These are phyloP conservation scores for Tolypocladium pustulatum DNA, from an alignment of 2,329 filamentous ascomycete genomes.

Conservation along the genomic window DNA sequence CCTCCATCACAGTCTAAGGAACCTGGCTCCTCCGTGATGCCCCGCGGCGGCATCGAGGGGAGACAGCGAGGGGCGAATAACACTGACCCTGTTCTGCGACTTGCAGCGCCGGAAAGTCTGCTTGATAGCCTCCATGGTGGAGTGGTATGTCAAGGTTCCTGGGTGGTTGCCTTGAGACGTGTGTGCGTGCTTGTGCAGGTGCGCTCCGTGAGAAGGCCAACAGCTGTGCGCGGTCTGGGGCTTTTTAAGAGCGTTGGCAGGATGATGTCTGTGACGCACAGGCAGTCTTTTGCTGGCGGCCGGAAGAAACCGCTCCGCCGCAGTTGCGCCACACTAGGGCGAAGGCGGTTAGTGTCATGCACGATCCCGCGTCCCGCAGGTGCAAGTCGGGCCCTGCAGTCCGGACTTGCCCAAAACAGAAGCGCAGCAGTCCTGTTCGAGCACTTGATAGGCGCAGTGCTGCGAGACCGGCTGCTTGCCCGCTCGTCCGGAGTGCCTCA, in stretches of 20 bases:
- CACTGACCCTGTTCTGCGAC: conserved; percentile 44
- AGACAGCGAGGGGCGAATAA: conserved; percentile 14
- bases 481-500: not conserved
- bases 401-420: conserved; percentile 18
- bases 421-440: not conserved
- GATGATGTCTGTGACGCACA: not conserved
- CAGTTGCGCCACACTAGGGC: not conserved
- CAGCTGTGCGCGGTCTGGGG: not conserved
- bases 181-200: not conserved
- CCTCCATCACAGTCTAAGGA: not conserved
- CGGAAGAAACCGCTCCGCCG: not conserved
- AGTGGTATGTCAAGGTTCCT: not conserved
- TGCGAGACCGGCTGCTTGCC: not conserved
- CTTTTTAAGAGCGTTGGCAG: not conserved
- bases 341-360: not conserved
- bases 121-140: conserved; percentile 45
- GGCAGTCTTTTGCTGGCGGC: not conserved
- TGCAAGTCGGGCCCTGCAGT: not conserved
- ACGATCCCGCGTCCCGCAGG: not conserved
- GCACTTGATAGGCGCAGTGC: not conserved
- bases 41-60: conserved; percentile 10
- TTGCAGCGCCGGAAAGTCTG: conserved; percentile 51
- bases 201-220: not conserved
- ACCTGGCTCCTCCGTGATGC: not conserved
- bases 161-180: not conserved